Evolutionary conservation across 768 basidiomycete genomes (phyloP).

Genomic region (Naganishia vishniacii): DNA sequence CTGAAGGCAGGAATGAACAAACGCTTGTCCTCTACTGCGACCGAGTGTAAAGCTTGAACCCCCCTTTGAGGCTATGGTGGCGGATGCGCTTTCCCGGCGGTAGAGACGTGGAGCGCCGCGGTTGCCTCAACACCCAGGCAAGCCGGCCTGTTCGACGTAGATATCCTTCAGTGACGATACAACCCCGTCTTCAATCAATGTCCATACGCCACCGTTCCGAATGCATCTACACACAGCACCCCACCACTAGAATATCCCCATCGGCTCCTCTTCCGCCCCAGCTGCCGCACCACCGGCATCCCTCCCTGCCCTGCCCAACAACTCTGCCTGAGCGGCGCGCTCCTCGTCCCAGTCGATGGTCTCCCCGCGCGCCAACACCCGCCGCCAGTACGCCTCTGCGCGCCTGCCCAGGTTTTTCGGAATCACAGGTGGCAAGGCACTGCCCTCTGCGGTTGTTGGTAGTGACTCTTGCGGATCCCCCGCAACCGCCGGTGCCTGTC

Average conservation of each 20-base stretch:
- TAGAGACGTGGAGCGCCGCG: too few relatives aligned
- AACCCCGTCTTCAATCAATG: too few relatives aligned
- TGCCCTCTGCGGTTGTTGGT: conserved; percentile 1
- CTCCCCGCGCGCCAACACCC: conserved; percentile 12
- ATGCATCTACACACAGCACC: background rate
- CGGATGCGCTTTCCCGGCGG: too few relatives aligned
- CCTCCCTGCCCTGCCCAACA: conserved; percentile 1
- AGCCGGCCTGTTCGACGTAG: too few relatives aligned
- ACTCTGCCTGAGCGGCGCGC: conserved; percentile 16
- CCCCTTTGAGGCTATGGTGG: too few relatives aligned
- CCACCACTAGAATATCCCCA: background rate
- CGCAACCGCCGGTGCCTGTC: background rate
- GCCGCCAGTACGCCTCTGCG: conserved; percentile 12
- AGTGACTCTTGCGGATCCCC: background rate
- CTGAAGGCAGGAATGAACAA: too few relatives aligned
- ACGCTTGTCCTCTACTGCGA: too few relatives aligned
- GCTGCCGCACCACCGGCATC: background rate
- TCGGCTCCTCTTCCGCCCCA: background rate
- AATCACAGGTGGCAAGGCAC: background rate
- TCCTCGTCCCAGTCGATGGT: conserved; percentile 26
- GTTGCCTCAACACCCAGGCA: too few relatives aligned
- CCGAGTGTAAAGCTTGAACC: too few relatives aligned
- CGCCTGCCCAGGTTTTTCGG: background rate
- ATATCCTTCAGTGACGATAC: too few relatives aligned
- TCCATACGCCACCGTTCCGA: background rate